phyloP scores from a whole-genome alignment of 2,329 filamentous ascomycete species.

The Lachnellula hyalina region DNA sequence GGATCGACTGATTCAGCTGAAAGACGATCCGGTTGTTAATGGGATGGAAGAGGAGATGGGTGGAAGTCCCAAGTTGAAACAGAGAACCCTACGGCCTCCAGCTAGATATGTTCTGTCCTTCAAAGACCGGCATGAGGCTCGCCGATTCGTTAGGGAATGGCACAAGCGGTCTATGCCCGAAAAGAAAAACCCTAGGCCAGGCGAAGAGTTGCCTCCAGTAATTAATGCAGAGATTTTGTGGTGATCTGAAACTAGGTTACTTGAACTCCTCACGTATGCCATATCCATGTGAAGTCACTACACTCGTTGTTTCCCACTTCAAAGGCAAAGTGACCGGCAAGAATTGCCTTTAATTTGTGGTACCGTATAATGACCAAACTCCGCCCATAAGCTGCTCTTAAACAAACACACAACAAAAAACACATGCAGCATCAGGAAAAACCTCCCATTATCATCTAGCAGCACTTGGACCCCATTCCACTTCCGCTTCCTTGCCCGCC shows the following conservation, averaged over 20 bases:
- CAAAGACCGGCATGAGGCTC: constrained; percentile 28
- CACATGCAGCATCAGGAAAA: constrained; percentile 9
- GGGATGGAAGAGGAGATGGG: constrained; percentile 1
- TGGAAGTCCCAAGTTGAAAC: background rate
- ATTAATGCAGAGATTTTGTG: constrained; percentile 44
- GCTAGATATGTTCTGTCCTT: constrained; percentile 29
- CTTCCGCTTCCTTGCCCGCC: constrained; percentile 50
- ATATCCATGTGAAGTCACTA: constrained; percentile 9
- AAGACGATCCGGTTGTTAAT: background rate
- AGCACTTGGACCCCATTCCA: constrained; percentile 66
- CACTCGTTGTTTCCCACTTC: constrained; percentile 6
- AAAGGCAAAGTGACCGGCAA: constrained; percentile 15
- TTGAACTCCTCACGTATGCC: constrained; percentile 3
- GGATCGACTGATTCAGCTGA: constrained; percentile 12
- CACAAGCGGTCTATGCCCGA: constrained; percentile 42
- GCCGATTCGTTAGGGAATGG: constrained; percentile 47
- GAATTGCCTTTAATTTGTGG: constrained; percentile 28
- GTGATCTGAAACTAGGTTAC: constrained; percentile 29
- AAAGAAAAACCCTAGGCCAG: constrained; percentile 24
- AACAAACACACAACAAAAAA: constrained; percentile 25
- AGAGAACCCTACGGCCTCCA: constrained; percentile 4
- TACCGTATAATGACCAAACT: constrained; percentile 31
- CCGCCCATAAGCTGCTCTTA: constrained; percentile 30
- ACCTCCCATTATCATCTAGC: constrained; percentile 44
- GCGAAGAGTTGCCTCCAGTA: constrained; percentile 35